Base-by-base conservation (phyloP, 768 basidiomycete genomes). In the Neoboletus magnificus region DNA sequence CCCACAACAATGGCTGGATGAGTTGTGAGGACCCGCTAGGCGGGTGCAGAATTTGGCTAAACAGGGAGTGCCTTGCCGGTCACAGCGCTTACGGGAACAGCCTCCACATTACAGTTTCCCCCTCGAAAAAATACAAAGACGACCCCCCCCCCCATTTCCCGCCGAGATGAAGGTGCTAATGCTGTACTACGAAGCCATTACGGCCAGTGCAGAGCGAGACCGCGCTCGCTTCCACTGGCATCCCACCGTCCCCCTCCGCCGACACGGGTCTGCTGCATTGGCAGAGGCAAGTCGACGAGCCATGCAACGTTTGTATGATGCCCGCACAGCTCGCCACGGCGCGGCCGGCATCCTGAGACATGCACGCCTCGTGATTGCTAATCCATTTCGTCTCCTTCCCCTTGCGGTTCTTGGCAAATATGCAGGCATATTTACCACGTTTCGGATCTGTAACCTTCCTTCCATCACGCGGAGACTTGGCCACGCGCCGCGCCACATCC, bases 1-100 rank as follows among this genome's bases (percentile, higher is more conserved):
- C 63, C 71, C 67, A 71, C 69, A 71, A 75, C 73, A 75, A 75
- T 74, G 76, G 72, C 72, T 66, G 70, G 64, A 67, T 52, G 67
- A 69, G 60, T 69, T 67, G 66, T 56, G 59, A 57, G 58, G 65
- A 61, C 62, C 70, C 65, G 63, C 64, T 60, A 58, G 65, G 59
- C 70, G 70, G 65, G 64, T 61, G 55, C 68, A 67, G 69, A 72
- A 72, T 61, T 66, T 68, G 71, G 62, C 64, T 54, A 68, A 68
- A 67, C 60, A 68, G 67, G 60, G 58, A 68, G 65, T 66, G 70
- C 66, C 68, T 72, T 70, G 69, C 69, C 71, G 65, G 69, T 65
- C 66, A 69, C 71, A 71, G 69, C 69, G 71, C 69, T 68, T 68
- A 68, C 57, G 51, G 54, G 48, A 70, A 64, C 52, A 50, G 52